Evolutionary conservation across 2,329 filamentous ascomycete genomes (phyloP).

Genomic region (Aspergillus glaucus): DNA sequence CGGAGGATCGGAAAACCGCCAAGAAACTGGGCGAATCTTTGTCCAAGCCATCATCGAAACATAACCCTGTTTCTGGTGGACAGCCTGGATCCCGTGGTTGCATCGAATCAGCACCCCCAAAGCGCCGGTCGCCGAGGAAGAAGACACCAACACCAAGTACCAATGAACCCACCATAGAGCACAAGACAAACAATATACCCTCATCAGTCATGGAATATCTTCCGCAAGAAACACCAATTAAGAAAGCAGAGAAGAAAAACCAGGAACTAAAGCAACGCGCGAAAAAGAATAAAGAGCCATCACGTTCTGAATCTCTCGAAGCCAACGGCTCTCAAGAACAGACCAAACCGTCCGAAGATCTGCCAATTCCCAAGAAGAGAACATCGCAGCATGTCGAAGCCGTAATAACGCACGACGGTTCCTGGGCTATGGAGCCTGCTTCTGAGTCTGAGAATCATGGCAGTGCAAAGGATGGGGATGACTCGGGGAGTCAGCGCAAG

Average conservation of each 20-base stretch:
- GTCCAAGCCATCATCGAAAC: constrained; percentile 7
- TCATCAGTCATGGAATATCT: background rate
- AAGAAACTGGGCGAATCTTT: constrained; percentile 15
- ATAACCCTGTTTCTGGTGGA: background rate
- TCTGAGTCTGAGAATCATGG: background rate
- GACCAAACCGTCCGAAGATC: background rate
- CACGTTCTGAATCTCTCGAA: background rate
- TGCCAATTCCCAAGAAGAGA: background rate
- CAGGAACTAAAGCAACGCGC: background rate
- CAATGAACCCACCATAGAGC: background rate
- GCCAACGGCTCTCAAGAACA: background rate
- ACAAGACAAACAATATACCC: background rate
- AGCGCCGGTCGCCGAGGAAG: background rate
- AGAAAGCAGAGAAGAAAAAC: background rate
- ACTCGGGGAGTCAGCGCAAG: background rate
- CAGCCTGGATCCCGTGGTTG: background rate
- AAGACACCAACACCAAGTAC: background rate
- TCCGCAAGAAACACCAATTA: background rate
- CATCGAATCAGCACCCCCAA: background rate
- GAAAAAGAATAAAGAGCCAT: background rate
- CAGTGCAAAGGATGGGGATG: too few species aligned
- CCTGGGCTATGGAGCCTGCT: background rate
- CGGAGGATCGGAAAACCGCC: background rate
- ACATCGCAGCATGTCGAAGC: background rate
- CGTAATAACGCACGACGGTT: background rate